Conservation (phyloP, 2,329 filamentous ascomycete genomes). For the Alternaria tenuissima region DNA sequence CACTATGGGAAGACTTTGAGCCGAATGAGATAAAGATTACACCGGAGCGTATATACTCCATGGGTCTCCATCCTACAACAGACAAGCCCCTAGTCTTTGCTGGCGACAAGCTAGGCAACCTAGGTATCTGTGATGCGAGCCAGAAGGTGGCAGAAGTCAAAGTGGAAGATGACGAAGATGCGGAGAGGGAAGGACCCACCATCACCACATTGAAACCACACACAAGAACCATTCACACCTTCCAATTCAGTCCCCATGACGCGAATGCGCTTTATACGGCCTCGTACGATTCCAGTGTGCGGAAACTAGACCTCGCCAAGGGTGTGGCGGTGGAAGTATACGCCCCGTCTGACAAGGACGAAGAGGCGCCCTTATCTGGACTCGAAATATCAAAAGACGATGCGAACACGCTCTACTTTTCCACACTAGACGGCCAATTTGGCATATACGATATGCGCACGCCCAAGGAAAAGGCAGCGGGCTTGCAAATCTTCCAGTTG, state of each 20-base stretch:
- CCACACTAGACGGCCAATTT: constrained; percentile 81
- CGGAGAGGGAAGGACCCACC: constrained; percentile 72
- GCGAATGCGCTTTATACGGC: constrained; percentile 80
- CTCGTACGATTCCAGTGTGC: constrained; percentile 92
- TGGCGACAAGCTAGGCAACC: constrained; percentile 89
- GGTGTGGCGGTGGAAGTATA: constrained; percentile 83
- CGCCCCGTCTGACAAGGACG: constrained; percentile 72
- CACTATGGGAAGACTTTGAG: constrained; percentile 83
- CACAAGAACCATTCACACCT: constrained; percentile 83
- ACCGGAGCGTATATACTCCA: constrained; percentile 66
- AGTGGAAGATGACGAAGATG: constrained; percentile 70
- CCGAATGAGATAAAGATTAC: constrained; percentile 66
- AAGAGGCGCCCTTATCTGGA: constrained; percentile 82
- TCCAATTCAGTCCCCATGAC: constrained; percentile 78
- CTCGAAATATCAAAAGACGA: constrained; percentile 79
- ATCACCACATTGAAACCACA: constrained; percentile 92
- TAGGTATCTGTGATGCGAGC: constrained; percentile 90
- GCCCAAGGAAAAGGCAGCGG: constrained; percentile 58
- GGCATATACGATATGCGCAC: constrained; percentile 82
- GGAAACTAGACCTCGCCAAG: constrained; percentile 83
- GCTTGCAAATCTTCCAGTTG: constrained; percentile 72
- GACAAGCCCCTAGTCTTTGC: constrained; percentile 91
- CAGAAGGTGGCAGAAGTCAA: constrained; percentile 66
- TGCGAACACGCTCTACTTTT: constrained; percentile 81
- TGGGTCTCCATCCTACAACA: constrained; percentile 86